Evolutionary conservation across 164 flowering plant genomes (phyloP).

Genomic region (Dillenia suffruticosa): DNA sequence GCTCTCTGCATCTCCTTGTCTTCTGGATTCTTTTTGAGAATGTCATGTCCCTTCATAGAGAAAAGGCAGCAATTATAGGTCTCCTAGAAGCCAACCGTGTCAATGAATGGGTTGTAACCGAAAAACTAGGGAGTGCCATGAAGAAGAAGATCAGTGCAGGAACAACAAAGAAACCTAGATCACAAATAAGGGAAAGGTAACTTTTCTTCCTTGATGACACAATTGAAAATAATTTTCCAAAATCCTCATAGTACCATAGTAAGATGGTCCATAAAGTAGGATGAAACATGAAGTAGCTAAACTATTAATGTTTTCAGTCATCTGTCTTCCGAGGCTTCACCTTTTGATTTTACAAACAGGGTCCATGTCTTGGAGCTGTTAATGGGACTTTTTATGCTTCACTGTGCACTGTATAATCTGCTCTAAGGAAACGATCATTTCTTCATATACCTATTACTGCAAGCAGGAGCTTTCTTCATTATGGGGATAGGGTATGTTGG

Average conservation of each 20-base stretch:
- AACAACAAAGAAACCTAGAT: constrained; percentile 29
- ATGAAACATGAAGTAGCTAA: too few species aligned
- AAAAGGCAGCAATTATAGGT: constrained; percentile 67
- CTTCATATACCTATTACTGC: constrained; percentile 48
- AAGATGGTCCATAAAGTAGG: too few species aligned
- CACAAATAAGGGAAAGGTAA: constrained; percentile 40
- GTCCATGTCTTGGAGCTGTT: constrained; percentile 46
- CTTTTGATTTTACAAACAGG: constrained; percentile 24
- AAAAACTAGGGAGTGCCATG: constrained; percentile 50
- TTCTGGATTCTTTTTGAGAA: constrained; percentile 83
- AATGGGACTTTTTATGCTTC: constrained; percentile 47
- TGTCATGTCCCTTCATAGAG: constrained; percentile 74
- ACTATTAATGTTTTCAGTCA: too few species aligned
- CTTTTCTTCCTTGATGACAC: not conserved
- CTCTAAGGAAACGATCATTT: constrained; percentile 37
- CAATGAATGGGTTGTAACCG: constrained; percentile 86
- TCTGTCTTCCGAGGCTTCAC: too few species aligned
- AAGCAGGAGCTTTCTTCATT: constrained; percentile 59
- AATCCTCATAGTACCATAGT: not conserved
- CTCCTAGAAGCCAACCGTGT: constrained; percentile 56
- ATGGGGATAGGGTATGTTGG: constrained; percentile 62
- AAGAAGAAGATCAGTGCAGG: constrained; percentile 27
- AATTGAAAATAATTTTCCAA: not conserved
- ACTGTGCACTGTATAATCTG: constrained; percentile 50
- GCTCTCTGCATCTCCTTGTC: constrained; percentile 62